Percentiles rank a stretch among this genome's conserved stretches.
Conservation (phyloP, 2,329 filamentous ascomycete species). For the Colletotrichum destructivum region DNA sequence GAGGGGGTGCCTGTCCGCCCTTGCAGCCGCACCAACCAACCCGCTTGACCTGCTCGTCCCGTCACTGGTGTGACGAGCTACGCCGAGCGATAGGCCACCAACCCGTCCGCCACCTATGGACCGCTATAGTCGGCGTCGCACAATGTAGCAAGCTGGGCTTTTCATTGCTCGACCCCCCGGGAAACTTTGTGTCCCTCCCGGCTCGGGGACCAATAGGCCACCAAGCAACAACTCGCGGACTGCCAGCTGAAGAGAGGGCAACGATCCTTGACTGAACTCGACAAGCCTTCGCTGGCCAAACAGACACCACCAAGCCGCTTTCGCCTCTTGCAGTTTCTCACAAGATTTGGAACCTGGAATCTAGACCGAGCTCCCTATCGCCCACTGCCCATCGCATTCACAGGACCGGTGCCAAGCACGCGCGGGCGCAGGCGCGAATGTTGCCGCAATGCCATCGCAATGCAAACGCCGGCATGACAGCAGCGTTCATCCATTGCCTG, state of each 20-base stretch:
- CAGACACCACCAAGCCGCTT: neutral
- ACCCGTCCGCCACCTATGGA: constrained; percentile 16
- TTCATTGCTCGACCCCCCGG: neutral
- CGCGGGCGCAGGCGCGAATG: constrained; percentile 8
- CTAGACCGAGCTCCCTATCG: neutral
- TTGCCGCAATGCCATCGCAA: constrained; percentile 1
- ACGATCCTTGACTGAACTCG: neutral
- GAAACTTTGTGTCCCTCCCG: neutral
- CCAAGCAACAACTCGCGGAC: neutral
- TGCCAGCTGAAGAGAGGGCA: no score
- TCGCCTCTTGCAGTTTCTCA: neutral
- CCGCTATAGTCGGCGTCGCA: constrained; percentile 21
- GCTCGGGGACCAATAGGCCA: neutral
- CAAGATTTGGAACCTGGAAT: neutral
- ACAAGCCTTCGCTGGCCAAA: neutral
- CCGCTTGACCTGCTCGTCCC: constrained; percentile 29
- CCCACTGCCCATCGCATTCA: neutral
- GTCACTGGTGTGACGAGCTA: constrained; percentile 34
- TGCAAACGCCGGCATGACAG: constrained; percentile 17
- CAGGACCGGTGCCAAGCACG: neutral
- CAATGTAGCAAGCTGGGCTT: constrained; percentile 16
- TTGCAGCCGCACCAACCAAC: constrained; percentile 39
- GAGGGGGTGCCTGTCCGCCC: constrained; percentile 12
- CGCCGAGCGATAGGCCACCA: constrained; percentile 18
- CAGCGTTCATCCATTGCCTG: neutral